Conservation (phyloP, 805 yeast genomes). For the Danielozyma ontarioensis region DNA sequence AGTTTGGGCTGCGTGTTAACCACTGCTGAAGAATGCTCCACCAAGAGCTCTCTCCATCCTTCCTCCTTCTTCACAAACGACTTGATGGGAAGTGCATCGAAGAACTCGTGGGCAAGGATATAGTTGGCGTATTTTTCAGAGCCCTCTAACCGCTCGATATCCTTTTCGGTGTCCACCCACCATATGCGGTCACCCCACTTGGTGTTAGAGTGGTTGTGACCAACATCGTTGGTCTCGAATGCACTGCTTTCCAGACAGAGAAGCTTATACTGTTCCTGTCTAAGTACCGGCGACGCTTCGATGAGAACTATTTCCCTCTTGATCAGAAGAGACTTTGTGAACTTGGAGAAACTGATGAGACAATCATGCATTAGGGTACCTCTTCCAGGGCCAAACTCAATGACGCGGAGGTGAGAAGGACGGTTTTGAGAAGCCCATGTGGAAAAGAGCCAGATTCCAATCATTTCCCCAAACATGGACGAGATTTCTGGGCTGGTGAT, state of each 20-base stretch:
- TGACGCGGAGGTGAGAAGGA: slow-evolving; percentile 46
- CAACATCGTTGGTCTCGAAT: slow-evolving; percentile 22
- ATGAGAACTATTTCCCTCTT: slow-evolving; percentile 49
- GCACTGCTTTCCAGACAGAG: slow-evolving; percentile 35
- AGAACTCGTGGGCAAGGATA: slow-evolving; percentile 79
- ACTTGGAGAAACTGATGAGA: slow-evolving; percentile 42
- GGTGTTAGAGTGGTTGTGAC: slow-evolving; percentile 34
- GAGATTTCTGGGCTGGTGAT: slow-evolving; percentile 84
- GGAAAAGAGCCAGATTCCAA: slow-evolving; percentile 67
- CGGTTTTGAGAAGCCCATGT: slow-evolving; percentile 54
- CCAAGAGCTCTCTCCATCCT: slow-evolving; percentile 79
- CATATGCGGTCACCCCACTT: slow-evolving; percentile 47
- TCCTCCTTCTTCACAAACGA: slow-evolving; percentile 54
- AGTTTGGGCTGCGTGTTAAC: slow-evolving; percentile 27
- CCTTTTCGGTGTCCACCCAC: slow-evolving; percentile 61
- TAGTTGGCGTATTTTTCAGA: slow-evolving; percentile 43
- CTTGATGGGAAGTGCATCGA: slow-evolving; percentile 79
- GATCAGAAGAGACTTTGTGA: slow-evolving; percentile 18
- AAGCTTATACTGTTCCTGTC: slow-evolving; percentile 47
- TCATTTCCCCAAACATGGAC: slow-evolving; percentile 80
- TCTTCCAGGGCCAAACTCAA: slow-evolving; percentile 83
- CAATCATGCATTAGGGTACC: slow-evolving; percentile 75
- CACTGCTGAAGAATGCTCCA: slow-evolving; percentile 47
- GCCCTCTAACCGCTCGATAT: slow-evolving; percentile 20
- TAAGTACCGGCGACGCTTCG: slow-evolving; percentile 67